A percentile compares a stretch with the other conserved stretches of the same genome.
phyloP scores from a whole-genome alignment of 192 early-diverging fungal species.

The Phycomyces nitens region DNA sequence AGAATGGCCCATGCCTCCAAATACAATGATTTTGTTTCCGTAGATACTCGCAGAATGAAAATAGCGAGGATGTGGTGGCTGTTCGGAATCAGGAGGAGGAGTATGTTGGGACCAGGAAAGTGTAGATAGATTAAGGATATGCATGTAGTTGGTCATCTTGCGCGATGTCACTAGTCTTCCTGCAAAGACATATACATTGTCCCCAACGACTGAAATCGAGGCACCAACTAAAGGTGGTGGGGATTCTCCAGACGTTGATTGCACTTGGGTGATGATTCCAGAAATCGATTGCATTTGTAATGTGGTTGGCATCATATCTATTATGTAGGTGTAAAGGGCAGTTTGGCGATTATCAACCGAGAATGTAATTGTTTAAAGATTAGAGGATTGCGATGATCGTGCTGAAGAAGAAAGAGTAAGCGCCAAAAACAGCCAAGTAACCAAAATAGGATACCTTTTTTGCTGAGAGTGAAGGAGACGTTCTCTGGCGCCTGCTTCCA shows the following conservation, averaged over 20 bases:
- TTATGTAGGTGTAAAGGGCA: slow-evolving; percentile 7
- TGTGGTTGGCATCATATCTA: slow-evolving; percentile 16
- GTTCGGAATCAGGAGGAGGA: slow-evolving; percentile 34
- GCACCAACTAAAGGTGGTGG: slow-evolving; percentile 76
- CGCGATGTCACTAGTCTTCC: slow-evolving; percentile 67
- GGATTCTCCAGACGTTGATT: slow-evolving; percentile 59
- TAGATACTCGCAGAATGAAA: slow-evolving; percentile 78
- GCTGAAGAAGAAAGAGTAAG: too few species aligned
- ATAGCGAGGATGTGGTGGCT: slow-evolving; percentile 56
- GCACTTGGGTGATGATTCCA: slow-evolving; percentile 45
- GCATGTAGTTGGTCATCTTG: slow-evolving; percentile 69
- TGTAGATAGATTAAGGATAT: slow-evolving; percentile 60
- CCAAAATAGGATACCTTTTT: too few species aligned
- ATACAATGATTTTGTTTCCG: slow-evolving; percentile 63
- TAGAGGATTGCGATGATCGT: too few species aligned
- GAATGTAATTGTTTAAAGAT: too few species aligned
- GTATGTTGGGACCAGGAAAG: slow-evolving; percentile 56
- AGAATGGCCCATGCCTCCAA: slow-evolving; percentile 80
- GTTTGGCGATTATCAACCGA: too few species aligned
- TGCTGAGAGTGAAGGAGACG: too few species aligned
- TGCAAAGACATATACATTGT: slow-evolving; percentile 66
- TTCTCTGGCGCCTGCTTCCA: too few species aligned
- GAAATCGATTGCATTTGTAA: slow-evolving; percentile 50
- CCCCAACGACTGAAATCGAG: slow-evolving; percentile 64
- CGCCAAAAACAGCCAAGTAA: too few species aligned